phyloP scores from a whole-genome alignment of 2,329 filamentous ascomycete genomes.

The Claviceps sp. region DNA sequence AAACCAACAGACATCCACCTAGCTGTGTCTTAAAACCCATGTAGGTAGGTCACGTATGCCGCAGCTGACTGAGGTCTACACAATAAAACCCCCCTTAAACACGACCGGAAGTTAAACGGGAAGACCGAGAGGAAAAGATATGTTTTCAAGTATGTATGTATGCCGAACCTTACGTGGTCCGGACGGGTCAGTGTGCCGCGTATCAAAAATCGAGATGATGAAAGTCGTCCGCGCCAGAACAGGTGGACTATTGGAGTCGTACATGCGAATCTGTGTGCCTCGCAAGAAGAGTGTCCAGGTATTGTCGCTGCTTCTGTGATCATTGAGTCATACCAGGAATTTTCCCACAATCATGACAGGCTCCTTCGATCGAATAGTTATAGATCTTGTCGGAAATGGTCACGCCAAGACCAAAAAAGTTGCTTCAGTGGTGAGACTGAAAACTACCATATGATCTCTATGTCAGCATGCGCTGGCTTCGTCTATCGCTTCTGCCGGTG shows the following conservation, averaged over 20 bases:
- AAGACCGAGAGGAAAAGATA: background rate
- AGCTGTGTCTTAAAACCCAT: background rate
- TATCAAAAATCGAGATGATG: background rate
- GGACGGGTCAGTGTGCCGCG: background rate
- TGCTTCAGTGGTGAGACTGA: background rate
- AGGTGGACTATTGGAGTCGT: background rate
- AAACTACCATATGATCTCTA: background rate
- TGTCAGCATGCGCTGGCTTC: background rate
- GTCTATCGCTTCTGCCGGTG: conserved; percentile 9
- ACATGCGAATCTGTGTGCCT: background rate
- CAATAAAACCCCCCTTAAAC: too few species aligned
- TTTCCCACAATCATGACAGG: background rate
- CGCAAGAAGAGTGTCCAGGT: background rate
- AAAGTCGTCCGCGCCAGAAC: background rate
- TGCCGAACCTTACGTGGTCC: background rate
- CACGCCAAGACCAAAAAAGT: too few species aligned
- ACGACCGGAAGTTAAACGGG: background rate
- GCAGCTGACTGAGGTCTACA: too few species aligned
- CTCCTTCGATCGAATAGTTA: background rate
- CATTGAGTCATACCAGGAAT: background rate
- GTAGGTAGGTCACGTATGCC: too few species aligned
- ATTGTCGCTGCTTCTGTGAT: background rate
- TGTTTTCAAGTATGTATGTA: background rate
- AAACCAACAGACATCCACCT: background rate
- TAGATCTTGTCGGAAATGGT: background rate